A percentile compares a stretch with the other conserved stretches of the same genome.
phyloP scores from a whole-genome alignment of 805 yeast species.

The Candida qinlingensis region DNA sequence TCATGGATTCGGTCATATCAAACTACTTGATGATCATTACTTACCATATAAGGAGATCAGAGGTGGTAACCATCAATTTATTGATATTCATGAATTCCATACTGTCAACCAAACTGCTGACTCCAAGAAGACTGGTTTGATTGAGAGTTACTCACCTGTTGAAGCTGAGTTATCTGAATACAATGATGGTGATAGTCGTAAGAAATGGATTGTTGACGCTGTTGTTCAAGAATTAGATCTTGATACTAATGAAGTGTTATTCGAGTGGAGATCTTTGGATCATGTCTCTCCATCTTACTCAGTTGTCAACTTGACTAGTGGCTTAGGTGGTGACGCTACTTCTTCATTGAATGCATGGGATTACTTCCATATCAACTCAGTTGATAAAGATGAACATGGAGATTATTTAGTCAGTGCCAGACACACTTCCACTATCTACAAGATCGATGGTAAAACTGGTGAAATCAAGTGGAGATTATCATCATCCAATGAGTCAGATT shows the following conservation, averaged over 20 bases:
- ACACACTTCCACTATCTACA: constrained; percentile 31
- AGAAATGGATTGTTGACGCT: constrained; percentile 33
- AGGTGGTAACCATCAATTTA: constrained; percentile 31
- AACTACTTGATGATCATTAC: constrained; percentile 28
- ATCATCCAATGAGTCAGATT: constrained; percentile 24
- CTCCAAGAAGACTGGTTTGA: constrained; percentile 26
- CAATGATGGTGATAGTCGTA: constrained; percentile 23
- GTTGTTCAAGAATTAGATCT: constrained; percentile 32
- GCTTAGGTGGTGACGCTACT: constrained; percentile 31
- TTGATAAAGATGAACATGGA: constrained; percentile 32
- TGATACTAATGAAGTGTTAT: constrained; percentile 31
- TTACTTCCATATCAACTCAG: constrained; percentile 35
- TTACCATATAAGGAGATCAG: constrained; percentile 28
- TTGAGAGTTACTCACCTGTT: constrained; percentile 31
- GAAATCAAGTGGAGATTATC: constrained; percentile 30
- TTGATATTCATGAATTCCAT: constrained; percentile 35
- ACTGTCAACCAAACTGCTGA: constrained; percentile 16
- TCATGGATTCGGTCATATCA: constrained; percentile 27
- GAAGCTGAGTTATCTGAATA: constrained; percentile 26
- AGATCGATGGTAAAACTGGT: constrained; percentile 32
- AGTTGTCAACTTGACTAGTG: constrained; percentile 27
- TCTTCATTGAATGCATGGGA: constrained; percentile 30
- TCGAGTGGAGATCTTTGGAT: constrained; percentile 25
- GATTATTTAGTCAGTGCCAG: constrained; percentile 33
- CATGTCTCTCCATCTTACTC: constrained; percentile 31